phyloP scores from a whole-genome alignment of 176 grass and related monocot species.

The Pontederia paniculata region DNA sequence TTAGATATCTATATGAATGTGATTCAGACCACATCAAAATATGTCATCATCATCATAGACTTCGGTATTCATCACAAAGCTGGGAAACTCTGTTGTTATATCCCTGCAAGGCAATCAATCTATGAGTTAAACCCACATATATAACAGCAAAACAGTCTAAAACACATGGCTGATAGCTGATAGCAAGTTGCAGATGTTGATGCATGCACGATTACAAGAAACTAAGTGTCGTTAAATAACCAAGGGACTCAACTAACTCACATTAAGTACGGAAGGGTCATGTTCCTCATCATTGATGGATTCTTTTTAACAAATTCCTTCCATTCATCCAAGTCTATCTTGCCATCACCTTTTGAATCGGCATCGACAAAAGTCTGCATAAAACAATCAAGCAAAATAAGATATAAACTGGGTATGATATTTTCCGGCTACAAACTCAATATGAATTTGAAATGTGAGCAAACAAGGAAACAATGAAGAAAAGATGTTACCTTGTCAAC shows the following conservation, averaged over 20 bases:
- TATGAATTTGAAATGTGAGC: background rate
- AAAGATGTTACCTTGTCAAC: constrained; percentile 45
- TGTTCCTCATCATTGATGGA: constrained; percentile 31
- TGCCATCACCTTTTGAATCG: constrained; percentile 31
- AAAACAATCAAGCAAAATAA: background rate
- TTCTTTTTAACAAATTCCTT: constrained; percentile 23
- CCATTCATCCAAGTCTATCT: constrained; percentile 38
- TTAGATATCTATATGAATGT: too few species aligned
- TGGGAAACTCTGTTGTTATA: constrained; percentile 29
- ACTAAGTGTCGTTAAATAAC: background rate
- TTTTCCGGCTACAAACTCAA: background rate
- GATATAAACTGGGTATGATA: too few species aligned
- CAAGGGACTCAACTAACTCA: constrained; percentile 2
- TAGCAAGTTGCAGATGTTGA: background rate
- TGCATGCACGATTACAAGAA: background rate
- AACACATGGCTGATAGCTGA: background rate
- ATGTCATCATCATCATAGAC: background rate
- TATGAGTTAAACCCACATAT: background rate
- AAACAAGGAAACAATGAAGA: background rate
- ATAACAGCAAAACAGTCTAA: background rate
- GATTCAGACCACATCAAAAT: too few species aligned
- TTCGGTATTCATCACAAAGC: constrained; percentile 30
- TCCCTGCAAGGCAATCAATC: constrained; percentile 14
- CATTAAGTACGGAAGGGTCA: constrained; percentile 42
- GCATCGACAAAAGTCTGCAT: constrained; percentile 34